Evolutionary conservation across 176 grass and related monocot species (phyloP), one percentile per base, ranked within the genome.

Genomic region (Eremochloa ophiuroides): DNA sequence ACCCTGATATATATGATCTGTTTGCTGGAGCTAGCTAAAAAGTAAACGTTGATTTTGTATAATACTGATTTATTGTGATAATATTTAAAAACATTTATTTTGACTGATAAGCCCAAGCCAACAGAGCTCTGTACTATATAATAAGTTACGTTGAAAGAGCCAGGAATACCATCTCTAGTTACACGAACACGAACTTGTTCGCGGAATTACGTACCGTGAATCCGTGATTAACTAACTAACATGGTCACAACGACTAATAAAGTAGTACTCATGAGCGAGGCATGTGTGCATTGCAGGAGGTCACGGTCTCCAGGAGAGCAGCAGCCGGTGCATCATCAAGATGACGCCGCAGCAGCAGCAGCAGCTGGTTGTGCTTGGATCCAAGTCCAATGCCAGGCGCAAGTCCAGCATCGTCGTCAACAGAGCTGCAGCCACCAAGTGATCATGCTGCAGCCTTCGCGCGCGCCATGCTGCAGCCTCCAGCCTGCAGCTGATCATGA

Each of bases 221-320:
- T n/a, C n/a, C n/a, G n/a, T n/a, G 35, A 62, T 76, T 82, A 26
- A 22, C 7, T 56, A 33, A 15, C 7, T 33, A 51, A 6, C 48
- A 51, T 22, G 6, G 1, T 51, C 47, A 51, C 46, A 50, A 2
- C n/a, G n/a, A n/a, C n/a, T n/a, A 47, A 1, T 18, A 51, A 51
- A 48, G 46, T 48, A 51, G n/a, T 22, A 2, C 48, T 20, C 18
- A 51, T 53, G 50, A 53, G 50, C 20, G 48, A 51, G 48, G 48
- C 48, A 6, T 7, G 43, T 1, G 48, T 22, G 48, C 17, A 48
- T 23, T 7, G 62, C 83, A 78, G 82, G 87, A 66, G 46, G 67
- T 60, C 78, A 25, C 42, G 58, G 44, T 76, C 87, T n/a, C 82
- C 72, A 66, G 64, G 53, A 69, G 87, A 14, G 28, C 60, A 66